Percentiles rank a stretch among this genome's conserved stretches.
These are phyloP conservation scores for Diutina neorugosa DNA, from an alignment of 1,139 yeast genomes.

Conservation along the genomic window DNA sequence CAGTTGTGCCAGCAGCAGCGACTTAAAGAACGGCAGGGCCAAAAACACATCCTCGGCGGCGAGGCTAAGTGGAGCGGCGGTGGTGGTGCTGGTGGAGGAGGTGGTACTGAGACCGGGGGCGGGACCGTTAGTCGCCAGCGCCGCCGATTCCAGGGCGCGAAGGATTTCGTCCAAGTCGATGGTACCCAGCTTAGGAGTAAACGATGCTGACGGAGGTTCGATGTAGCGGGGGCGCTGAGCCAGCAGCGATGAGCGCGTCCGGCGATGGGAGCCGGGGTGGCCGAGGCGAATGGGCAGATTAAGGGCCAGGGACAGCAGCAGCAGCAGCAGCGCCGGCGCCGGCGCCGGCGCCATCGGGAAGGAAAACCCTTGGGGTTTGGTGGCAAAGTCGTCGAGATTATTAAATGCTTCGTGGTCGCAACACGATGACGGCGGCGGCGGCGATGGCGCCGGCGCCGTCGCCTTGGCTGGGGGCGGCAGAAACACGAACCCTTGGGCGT, in stretches of 20 bases:
- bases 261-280: neutral
- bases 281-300: neutral
- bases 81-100: too few relatives aligned
- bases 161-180: constrained; percentile 3
- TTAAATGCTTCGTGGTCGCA: neutral
- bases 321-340: neutral
- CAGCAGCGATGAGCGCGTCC: constrained; percentile 1
- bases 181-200: neutral
- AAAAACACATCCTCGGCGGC: neutral
- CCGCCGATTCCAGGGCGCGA: neutral
- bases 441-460: neutral
- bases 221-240: neutral
- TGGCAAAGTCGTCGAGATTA: neutral
- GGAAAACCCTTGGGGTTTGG: neutral
- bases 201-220: neutral
- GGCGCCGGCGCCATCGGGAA: constrained; percentile 2
- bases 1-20: neutral
- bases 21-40: neutral
- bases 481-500: neutral
- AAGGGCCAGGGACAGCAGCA: neutral
- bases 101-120: neutral
- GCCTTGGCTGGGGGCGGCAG: neutral
- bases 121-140: neutral
- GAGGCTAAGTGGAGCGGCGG: neutral
- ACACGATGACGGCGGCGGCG: too few relatives aligned